Base-by-base conservation (phyloP, 495 filamentous ascomycete species). In the Podospora fimiseda region DNA sequence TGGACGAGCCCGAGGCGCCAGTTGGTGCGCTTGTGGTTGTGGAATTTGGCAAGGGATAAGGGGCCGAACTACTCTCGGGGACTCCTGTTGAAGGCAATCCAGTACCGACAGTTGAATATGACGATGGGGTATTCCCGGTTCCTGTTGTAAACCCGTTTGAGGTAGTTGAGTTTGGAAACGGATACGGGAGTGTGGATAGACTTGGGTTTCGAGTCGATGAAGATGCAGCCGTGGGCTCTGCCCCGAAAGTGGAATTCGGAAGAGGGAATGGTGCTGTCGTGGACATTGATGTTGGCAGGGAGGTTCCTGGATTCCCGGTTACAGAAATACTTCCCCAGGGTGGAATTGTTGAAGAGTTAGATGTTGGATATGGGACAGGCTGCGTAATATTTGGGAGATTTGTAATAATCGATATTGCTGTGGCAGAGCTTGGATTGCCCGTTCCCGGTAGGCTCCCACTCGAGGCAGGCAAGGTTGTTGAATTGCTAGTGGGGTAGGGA, bases 151-250 rank as follows among this genome's bases (percentile, higher is more conserved):
- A 5, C 9, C 46, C 46, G 23, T 23, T 19, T 0, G 46, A 14
- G 30, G 49, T 21, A 1, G 61, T 61, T 8, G 56, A 61, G 43
- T 64, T 61, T 23, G 48, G 53, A 11, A 55, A 20, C 9, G 60
- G 51, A 13, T 40, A 58, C 1, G 56, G 50, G 9, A 44, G 13
- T 30, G 23, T 15, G 1, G 38, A 20, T 1, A 43, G 7, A 14
- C 30, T 16, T 53, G 27, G 22, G 24, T 18, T 14, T n/a, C 15
- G n/a, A 21, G 43, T 52, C 14, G 38, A 40, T 13, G 40, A 2
- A 23, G 48, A n/a, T 15, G 52, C 51, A 11, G 44, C 45, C 20
- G 46, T 59, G 11, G 52, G 52, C n/a, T 45, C 53, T 21, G 21
- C 20, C 11, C 6, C 37, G 1, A 21, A 43, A 51, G 49, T 51